A percentile compares a stretch with the other conserved stretches of the same genome.
Conservation (phyloP, 2,329 filamentous ascomycete genomes). For the Beauveria australis region DNA sequence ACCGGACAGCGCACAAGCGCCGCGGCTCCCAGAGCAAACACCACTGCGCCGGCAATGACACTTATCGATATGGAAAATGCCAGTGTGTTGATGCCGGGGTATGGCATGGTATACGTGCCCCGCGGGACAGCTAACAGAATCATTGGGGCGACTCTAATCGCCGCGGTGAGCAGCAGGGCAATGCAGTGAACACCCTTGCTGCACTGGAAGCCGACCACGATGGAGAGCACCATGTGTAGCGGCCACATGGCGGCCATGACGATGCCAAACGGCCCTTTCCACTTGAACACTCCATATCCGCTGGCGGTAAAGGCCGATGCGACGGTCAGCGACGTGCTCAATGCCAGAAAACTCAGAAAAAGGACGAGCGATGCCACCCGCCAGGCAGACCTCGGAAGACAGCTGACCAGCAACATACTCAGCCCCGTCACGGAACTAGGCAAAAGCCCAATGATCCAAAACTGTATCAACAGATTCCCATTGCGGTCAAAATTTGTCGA, state of each 20-base stretch:
- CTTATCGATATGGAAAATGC: constrained; percentile 1
- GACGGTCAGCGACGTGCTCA: background rate
- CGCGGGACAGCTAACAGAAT: background rate
- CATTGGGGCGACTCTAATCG: background rate
- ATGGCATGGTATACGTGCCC: background rate
- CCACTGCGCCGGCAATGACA: background rate
- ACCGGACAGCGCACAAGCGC: constrained; percentile 1
- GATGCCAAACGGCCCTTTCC: background rate
- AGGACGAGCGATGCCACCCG: background rate
- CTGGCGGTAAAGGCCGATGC: background rate
- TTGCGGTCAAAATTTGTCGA: background rate
- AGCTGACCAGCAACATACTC: background rate
- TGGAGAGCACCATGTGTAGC: constrained; percentile 3
- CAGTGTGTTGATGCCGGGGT: background rate
- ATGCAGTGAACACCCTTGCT: constrained; percentile 3
- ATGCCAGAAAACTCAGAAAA: background rate
- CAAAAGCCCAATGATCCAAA: constrained; percentile 3
- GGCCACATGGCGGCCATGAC: constrained; percentile 3
- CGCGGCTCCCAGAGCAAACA: background rate
- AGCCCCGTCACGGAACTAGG: background rate
- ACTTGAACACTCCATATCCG: background rate
- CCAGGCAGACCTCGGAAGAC: background rate
- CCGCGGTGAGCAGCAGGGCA: background rate
- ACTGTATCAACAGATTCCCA: background rate
- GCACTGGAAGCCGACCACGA: constrained; percentile 1